Evolutionary conservation across 2,329 filamentous ascomycete species (phyloP), one percentile per base, ranked within the genome.

Genomic region (Cladosporium austrohemisphaericum): DNA sequence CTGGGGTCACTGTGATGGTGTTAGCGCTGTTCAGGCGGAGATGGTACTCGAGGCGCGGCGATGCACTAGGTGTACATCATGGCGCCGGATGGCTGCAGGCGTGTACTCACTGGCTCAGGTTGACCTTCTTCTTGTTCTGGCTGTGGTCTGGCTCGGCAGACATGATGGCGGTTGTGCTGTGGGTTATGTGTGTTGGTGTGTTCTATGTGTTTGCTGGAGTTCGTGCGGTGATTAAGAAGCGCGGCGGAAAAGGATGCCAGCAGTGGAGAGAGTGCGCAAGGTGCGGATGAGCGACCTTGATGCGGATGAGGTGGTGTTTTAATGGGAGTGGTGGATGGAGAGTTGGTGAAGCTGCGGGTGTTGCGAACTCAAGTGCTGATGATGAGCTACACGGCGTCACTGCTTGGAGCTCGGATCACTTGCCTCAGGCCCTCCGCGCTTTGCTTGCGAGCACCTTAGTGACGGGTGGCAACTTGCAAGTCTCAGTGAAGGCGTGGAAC

Each of bases 21-120:
- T 52, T 47, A 72, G 81, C 68, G 79, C 94, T 88, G 59, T 88
- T 80, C 76, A 87, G 93, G 73, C 83, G 80, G 90, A 75, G 90
- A 95, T 60, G 49, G 61, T 28, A 38, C 25, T 41, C 48, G 67
- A 81, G 68, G 82, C 73, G 60, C 68, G 81, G 71, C 59, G 60
- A 53, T 51, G 33, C 35, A 14, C 51, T n/a, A n/a, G n/a, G n/a
- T n/a, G n/a, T n/a, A n/a, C n/a, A n/a, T n/a, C n/a, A n/a, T n/a
- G n/a, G 20, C 38, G 14, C 28, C 48, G 49, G 53, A 37, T 23
- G 50, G 45, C 23, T 26, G 20, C n/a, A 11, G 25, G n/a, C 2
- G 13, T 49, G 22, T 11, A 66, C 70, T 55, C 61, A 72, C 70
- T 72, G 68, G 59, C 66, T 65, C 41, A 76, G 67, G 61, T 76